Evolutionary conservation across 2,329 filamentous ascomycete species (phyloP).

Genomic region (Gremmenia infestans): DNA sequence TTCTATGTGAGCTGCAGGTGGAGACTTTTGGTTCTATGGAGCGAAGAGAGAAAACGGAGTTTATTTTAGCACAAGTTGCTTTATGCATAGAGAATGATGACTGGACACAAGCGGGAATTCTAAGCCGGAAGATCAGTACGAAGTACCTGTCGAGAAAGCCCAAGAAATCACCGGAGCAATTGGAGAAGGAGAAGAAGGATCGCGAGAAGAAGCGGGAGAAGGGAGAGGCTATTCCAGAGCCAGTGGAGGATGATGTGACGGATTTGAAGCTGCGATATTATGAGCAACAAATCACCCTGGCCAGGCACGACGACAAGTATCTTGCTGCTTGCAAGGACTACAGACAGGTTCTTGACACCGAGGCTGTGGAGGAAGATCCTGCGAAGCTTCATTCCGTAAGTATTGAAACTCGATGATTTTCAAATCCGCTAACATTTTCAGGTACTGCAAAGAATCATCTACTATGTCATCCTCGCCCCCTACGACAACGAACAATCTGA

Average conservation of each 20-base stretch:
- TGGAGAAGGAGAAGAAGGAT: conserved; percentile 87
- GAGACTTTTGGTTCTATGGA: conserved; percentile 99
- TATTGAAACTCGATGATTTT: conserved; percentile 9
- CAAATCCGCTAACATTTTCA: conserved; percentile 34
- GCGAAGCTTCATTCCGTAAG: conserved; percentile 79
- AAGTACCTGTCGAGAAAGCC: conserved; percentile 84
- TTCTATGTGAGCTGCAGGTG: conserved; percentile 94
- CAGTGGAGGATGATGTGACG: conserved; percentile 82
- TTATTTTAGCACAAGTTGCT: conserved; percentile 90
- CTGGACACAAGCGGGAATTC: conserved; percentile 91
- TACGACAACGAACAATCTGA: conserved; percentile 99
- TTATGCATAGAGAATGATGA: conserved; percentile 94
- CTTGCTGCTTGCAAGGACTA: conserved; percentile 98
- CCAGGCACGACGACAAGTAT: conserved; percentile 97
- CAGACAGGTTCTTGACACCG: conserved; percentile 91
- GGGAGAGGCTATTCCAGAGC: conserved; percentile 72
- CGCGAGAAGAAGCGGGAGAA: conserved; percentile 79
- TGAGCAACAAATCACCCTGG: conserved; percentile 91
- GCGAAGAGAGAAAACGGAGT: conserved; percentile 95
- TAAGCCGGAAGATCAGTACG: conserved; percentile 96
- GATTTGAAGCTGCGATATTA: conserved; percentile 95
- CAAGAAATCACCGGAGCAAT: conserved; percentile 82
- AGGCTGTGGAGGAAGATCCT: conserved; percentile 87
- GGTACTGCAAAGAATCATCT: conserved; percentile 92
- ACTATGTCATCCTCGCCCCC: conserved; percentile 92